A percentile compares a stretch with the other conserved stretches of the same genome.
These are phyloP conservation scores for Fragaria ananassa DNA, from an alignment of 306 rosid species.

Conservation along the genomic window DNA sequence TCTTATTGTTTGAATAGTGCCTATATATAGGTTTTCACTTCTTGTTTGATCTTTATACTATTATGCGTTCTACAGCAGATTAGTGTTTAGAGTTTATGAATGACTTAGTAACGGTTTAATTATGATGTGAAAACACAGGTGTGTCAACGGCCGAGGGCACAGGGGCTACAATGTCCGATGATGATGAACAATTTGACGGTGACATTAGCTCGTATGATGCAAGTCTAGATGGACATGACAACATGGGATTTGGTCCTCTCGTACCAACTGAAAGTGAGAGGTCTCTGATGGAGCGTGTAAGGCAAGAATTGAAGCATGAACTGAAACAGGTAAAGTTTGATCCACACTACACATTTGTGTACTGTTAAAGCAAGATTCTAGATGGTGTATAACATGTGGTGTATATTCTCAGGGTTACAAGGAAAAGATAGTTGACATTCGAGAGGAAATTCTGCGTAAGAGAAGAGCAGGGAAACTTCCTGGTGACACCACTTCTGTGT, in stretches of 20 bases:
- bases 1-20: not conserved
- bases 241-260: slow-evolving; percentile 84
- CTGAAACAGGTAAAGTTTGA: slow-evolving; percentile 56
- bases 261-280: slow-evolving; percentile 88
- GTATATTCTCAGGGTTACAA: slow-evolving; percentile 65
- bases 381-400: not conserved
- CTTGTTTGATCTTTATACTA: not conserved
- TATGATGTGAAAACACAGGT: slow-evolving; percentile 40
- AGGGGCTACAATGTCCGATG: slow-evolving; percentile 92
- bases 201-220: slow-evolving; percentile 67
- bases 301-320: slow-evolving; percentile 83
- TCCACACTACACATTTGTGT: not conserved
- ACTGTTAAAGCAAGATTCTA: not conserved
- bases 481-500: slow-evolving; percentile 90
- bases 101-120: not conserved
- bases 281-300: slow-evolving; percentile 90
- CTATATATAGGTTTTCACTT: not conserved
- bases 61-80: not conserved
- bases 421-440: slow-evolving; percentile 82
- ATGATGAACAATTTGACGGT: slow-evolving; percentile 76
- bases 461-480: slow-evolving; percentile 99
- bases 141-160: slow-evolving; percentile 81
- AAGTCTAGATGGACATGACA: slow-evolving; percentile 60
- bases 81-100: not conserved
- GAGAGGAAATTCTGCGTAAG: slow-evolving; percentile 94